These are phyloP conservation scores for Bruguiera sexangula DNA, from an alignment of 345 rosid genomes.

Conservation along the genomic window DNA sequence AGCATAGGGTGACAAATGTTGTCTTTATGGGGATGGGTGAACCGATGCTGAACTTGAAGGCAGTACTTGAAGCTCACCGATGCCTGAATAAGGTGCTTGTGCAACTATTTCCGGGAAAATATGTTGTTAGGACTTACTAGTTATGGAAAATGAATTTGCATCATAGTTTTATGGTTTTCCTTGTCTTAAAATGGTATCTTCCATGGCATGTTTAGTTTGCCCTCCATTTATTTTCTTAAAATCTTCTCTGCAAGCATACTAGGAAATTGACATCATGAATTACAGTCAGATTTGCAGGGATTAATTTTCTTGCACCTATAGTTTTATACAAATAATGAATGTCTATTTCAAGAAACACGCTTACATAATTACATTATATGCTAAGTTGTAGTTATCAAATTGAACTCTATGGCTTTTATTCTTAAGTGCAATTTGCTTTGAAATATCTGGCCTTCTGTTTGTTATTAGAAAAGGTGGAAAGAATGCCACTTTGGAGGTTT, in stretches of 20 bases:
- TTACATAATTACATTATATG: not conserved
- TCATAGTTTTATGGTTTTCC: not conserved
- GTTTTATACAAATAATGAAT: not conserved
- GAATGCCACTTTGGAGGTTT: constrained; percentile 11
- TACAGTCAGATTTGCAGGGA: not conserved
- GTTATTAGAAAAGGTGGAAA: not conserved
- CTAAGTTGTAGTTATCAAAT: not conserved
- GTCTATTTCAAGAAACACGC: not conserved
- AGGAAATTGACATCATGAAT: not conserved
- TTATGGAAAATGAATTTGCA: too few species aligned
- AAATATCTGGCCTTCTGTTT: constrained; percentile 7
- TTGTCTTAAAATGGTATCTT: not conserved
- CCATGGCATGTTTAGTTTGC: not conserved
- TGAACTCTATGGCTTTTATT: not conserved
- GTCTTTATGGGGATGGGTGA: constrained; percentile 99
- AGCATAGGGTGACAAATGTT: constrained; percentile 90
- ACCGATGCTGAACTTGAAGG: constrained; percentile 90
- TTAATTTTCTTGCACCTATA: not conserved
- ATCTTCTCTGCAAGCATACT: not conserved
- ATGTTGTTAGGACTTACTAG: not conserved
- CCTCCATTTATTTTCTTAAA: not conserved
- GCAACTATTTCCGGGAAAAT: not conserved
- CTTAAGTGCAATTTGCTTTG: not conserved
- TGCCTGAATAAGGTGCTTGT: constrained; percentile 80
- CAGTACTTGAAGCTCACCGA: constrained; percentile 88